These are phyloP conservation scores for Cunninghamia lanceolata DNA, from an alignment of 75 land plant species.

Conservation along the genomic window DNA sequence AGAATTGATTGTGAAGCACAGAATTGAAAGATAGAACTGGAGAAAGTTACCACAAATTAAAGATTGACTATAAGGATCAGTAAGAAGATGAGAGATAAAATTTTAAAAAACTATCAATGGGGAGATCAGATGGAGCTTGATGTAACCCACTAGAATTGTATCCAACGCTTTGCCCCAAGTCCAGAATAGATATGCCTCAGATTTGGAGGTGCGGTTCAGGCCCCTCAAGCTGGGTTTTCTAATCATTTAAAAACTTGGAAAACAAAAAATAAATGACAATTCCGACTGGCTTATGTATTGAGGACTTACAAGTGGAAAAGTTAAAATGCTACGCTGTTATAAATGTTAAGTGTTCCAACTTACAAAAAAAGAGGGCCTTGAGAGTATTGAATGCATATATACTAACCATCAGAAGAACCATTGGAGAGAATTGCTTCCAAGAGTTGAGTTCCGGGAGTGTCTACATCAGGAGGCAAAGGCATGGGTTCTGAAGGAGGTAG, in stretches of 20 bases:
- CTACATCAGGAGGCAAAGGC: conserved; percentile 12
- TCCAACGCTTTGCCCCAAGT: neutral
- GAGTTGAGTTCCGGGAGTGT: conserved; percentile 22
- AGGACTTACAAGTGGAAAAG: neutral
- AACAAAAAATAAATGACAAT: no score
- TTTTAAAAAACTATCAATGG: neutral
- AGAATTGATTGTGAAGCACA: neutral
- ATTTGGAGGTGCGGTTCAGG: neutral
- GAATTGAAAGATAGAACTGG: neutral
- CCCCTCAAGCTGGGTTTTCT: neutral
- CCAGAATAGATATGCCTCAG: neutral
- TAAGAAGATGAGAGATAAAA: neutral
- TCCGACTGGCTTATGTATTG: neutral
- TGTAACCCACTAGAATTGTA: neutral
- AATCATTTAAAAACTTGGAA: neutral
- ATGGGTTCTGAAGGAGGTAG: conserved; percentile 9
- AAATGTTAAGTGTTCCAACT: no score
- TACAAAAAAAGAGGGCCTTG: no score
- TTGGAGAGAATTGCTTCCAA: conserved; percentile 26
- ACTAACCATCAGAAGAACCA: conserved; percentile 40
- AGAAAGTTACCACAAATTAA: neutral
- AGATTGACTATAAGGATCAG: neutral
- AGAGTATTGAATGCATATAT: neutral
- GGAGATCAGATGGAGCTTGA: neutral
- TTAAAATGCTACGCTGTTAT: neutral